phyloP scores from a whole-genome alignment of 2,329 filamentous ascomycete genomes.

The Hypoxylon sp. region DNA sequence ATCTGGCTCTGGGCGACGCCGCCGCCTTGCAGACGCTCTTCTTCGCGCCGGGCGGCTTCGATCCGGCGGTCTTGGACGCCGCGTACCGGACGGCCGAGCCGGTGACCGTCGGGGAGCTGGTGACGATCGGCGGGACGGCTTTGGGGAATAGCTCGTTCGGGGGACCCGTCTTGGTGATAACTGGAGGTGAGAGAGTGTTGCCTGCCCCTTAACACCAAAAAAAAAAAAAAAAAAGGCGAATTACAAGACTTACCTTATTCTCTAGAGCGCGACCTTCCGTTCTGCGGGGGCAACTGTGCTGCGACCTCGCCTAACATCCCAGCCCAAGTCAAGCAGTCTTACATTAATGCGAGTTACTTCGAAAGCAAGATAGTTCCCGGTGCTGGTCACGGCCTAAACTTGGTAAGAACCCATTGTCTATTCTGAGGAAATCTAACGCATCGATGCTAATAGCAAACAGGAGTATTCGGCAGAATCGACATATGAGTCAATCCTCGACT shows the following conservation, averaged over 20 bases:
- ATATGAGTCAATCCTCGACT: conserved; percentile 51
- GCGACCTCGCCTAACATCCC: conserved; percentile 55
- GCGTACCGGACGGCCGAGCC: conserved; percentile 62
- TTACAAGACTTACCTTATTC: too few relatives aligned
- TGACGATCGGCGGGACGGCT: conserved; percentile 59
- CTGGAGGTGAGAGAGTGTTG: conserved; percentile 50
- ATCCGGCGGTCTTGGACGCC: conserved; percentile 58
- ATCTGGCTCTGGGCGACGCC: conserved; percentile 58
- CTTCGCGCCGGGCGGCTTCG: conserved; percentile 62
- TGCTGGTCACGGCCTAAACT: conserved; percentile 61
- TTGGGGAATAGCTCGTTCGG: conserved; percentile 51
- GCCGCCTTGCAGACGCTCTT: conserved; percentile 62
- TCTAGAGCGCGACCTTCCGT: conserved; percentile 59
- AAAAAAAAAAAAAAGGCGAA: too few relatives aligned
- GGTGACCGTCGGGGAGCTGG: conserved; percentile 64
- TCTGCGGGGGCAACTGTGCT: conserved; percentile 69
- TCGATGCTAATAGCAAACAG: conserved; percentile 3
- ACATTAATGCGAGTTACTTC: conserved; percentile 58
- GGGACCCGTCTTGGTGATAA: conserved; percentile 67
- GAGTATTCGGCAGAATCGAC: conserved; percentile 47
- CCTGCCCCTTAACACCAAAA: too few relatives aligned
- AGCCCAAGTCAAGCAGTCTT: conserved; percentile 48
- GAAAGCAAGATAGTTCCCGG: conserved; percentile 62
- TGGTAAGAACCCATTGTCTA: conserved; percentile 42
- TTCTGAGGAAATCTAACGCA: neutral